Evolutionary conservation across 352 stramenopile genomes (phyloP).

Genomic region (Thalassiosira livingstoniorum): DNA sequence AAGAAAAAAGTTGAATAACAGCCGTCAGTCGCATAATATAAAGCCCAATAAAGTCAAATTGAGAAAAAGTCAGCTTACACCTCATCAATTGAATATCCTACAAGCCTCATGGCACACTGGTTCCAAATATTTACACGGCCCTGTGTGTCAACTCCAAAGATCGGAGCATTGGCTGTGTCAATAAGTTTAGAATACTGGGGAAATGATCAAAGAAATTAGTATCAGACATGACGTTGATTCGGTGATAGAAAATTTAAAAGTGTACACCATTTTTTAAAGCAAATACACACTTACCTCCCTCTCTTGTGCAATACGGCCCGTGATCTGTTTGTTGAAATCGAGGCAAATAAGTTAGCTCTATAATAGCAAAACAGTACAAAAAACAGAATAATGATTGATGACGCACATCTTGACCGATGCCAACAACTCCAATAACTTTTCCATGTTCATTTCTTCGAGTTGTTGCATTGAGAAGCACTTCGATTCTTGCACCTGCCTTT

Average conservation of each 20-base stretch:
- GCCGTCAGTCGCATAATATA: no score
- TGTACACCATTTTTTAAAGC: no score
- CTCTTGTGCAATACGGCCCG: conserved; percentile 44
- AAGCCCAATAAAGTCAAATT: conserved; percentile 53
- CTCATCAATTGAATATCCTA: conserved; percentile 88
- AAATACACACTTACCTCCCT: no score
- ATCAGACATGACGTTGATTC: no score
- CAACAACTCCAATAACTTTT: conserved; percentile 90
- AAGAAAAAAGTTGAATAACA: no score
- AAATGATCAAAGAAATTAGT: no score
- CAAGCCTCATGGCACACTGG: conserved; percentile 89
- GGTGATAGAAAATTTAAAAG: no score
- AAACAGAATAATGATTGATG: no score
- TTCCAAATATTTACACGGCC: conserved; percentile 81
- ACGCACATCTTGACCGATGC: conserved; percentile 90
- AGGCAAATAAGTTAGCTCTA: no score
- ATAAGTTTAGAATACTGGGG: conserved; percentile 85
- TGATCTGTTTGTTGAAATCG: no score
- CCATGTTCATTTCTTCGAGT: conserved; percentile 88
- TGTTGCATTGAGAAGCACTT: conserved; percentile 50
- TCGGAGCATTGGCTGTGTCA: conserved; percentile 90
- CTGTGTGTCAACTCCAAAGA: conserved; percentile 91
- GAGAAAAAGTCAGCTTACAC: no score
- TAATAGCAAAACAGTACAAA: no score
- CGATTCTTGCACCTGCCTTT: conserved; percentile 45